Evolutionary conservation across 495 filamentous ascomycete genomes (phyloP), one percentile per base, ranked within the genome.

Genomic region (Xylaria longipes): DNA sequence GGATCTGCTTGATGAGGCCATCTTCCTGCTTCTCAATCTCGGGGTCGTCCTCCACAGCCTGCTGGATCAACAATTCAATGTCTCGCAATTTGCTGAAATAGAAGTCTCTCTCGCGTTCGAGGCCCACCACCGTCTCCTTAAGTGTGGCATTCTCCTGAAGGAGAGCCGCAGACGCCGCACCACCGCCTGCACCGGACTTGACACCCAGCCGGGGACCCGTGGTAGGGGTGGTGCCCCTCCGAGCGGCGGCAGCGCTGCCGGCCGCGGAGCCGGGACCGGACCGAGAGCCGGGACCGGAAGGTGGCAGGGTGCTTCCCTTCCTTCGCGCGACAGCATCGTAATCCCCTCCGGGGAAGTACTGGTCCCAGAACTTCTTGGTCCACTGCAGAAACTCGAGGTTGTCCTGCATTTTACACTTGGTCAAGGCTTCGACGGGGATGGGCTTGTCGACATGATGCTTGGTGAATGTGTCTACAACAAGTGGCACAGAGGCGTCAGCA

Each of bases 331-430:
- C 85, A 12, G 96, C 93, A 82, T 99, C 96, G 83, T 99, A 99
- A 73, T 98, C 96, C 65, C 93, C 93, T 57, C 95, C 96, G 11
- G 96, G 94, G 79, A 91, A 99, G 87, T 98, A 94, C 78, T 97
- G 95, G 79, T 99, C 97, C 96, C 96, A 99, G 84, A 94, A 97
- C 73, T 87, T 84, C 88, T 98, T 98, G 65, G 88, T 90, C 93
- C 93, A 99, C 84, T 99, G 96, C 43, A 99, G 89, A 82, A 98
- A 99, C 78, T 98, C 97, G 72, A 99, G 94, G 85, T 99, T 99
- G 80, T 99, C 96, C 84, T 99, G 96, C 93, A 99, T 98, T 84
- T 97, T 97, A 87, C 96, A 99, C 83, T 98, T 98, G 73, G 94
- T 87, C 68, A 99, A 91, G 74, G 88, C 84, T 81, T 97, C 90